Evolutionary conservation across 1,139 yeast genomes (phyloP), one percentile per base, ranked within the genome.

Genomic region (Protomyces gravidus): DNA sequence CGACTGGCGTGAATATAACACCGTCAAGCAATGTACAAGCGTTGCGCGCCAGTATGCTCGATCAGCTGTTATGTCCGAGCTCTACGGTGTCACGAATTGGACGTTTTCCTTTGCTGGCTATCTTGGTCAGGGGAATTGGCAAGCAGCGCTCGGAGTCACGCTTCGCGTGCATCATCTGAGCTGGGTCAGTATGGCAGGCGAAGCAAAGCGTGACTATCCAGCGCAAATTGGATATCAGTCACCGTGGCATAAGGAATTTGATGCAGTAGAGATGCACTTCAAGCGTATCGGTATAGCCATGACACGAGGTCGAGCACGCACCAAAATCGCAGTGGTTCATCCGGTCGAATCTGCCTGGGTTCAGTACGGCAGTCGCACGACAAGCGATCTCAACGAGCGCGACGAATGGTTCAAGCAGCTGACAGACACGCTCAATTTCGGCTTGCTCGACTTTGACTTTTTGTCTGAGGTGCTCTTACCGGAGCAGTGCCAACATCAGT

Each of bases 161-260:
- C 15, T 53, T 45, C 17, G 58, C 7, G 33, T 39, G 9, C 58
- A 53, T 21, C 58, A 53, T 39, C 49, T 53, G 39, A 53, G 58
- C 39, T 53, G 58, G 58, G 58, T 53, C 19, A 45, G 51, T 7
- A 53, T 53, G 58, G 48, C 47, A 7, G 58, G 58, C 5, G 58
- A 53, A 23, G 58, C 49, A 3, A 53, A 53, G 58, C 50, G 58
- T 13, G 58, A 53, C 36, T 53, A 53, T 53, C 58, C 58, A 5
- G 51, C 50, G 26, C 58, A 53, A 26, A 25, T 53, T 23, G 58
- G 58, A 5, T 53, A 53, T 36, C 58, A 53, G 39, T 45, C 51
- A 26, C 58, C 58, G 3, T 53, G 58, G 58, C 36, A 45, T 19
- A 33, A 46, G 26, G 58, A 53, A 27, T 39, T 36, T 11, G 28